These are phyloP conservation scores for Cunninghamia lanceolata DNA, from an alignment of 75 land plant species.

Conservation along the genomic window DNA sequence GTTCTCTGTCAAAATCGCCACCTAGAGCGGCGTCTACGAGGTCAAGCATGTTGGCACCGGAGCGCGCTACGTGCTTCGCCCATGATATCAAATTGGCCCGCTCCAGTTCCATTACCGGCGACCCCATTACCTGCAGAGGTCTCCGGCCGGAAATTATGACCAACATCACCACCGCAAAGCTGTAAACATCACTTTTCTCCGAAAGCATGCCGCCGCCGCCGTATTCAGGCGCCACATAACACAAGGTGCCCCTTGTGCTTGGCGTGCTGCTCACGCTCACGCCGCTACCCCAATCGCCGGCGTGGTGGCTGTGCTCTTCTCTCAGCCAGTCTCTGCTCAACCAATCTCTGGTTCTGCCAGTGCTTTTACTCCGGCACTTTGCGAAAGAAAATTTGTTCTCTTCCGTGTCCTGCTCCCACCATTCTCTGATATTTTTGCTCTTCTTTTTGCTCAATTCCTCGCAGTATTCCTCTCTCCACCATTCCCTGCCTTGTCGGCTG, in stretches of 20 bases:
- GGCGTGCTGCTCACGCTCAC: slow-evolving; percentile 80
- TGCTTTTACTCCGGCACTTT: slow-evolving; percentile 21
- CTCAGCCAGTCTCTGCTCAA: slow-evolving; percentile 55
- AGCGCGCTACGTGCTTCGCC: slow-evolving; percentile 74
- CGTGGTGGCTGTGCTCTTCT: slow-evolving; percentile 49
- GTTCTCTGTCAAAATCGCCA: slow-evolving; percentile 46
- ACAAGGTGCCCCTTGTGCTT: slow-evolving; percentile 95
- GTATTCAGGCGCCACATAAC: slow-evolving; percentile 94
- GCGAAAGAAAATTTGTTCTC: slow-evolving; percentile 44
- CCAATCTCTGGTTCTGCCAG: slow-evolving; percentile 46
- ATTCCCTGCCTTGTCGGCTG: slow-evolving; percentile 62
- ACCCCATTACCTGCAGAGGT: slow-evolving; percentile 83
- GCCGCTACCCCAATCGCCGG: slow-evolving; percentile 49
- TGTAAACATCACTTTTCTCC: slow-evolving; percentile 95
- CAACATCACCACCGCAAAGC: slow-evolving; percentile 83
- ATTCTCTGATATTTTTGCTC: slow-evolving; percentile 39
- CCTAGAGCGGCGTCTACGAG: slow-evolving; percentile 62
- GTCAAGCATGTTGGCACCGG: slow-evolving; percentile 77
- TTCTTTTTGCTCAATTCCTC: slow-evolving; percentile 66
- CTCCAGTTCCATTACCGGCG: slow-evolving; percentile 84
- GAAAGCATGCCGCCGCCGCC: slow-evolving; percentile 59
- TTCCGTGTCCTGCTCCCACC: slow-evolving; percentile 14
- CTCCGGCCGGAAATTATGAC: slow-evolving; percentile 88
- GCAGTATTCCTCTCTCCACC: slow-evolving; percentile 92
- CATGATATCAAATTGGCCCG: slow-evolving; percentile 89